A percentile compares a stretch with the other conserved stretches of the same genome.
Conservation (phyloP, 805 yeast genomes). For the Starmerella khaoyaiensis region DNA sequence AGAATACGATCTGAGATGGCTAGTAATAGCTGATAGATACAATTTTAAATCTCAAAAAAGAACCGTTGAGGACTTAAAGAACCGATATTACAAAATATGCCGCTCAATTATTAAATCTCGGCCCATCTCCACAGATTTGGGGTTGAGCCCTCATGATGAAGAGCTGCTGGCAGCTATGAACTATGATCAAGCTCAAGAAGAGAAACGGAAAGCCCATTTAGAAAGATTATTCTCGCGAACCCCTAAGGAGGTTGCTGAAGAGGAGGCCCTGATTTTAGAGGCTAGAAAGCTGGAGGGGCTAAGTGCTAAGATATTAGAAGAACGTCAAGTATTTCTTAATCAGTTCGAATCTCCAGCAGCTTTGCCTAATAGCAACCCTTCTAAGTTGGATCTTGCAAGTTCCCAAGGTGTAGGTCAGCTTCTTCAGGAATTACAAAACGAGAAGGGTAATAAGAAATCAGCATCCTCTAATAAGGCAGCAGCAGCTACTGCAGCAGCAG, state of each 20-base stretch:
- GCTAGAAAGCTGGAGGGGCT: conserved; percentile 85
- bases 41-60: conserved; percentile 25
- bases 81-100: conserved; percentile 61
- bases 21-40: conserved; percentile 51
- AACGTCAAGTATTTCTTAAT: conserved; percentile 64
- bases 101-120: conserved; percentile 36
- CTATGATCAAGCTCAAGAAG: conserved; percentile 58
- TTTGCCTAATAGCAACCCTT: conserved; percentile 49
- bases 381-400: conserved; percentile 45
- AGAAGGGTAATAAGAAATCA: conserved; percentile 34
- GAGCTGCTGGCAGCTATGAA: conserved; percentile 51
- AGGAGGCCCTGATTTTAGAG: conserved; percentile 84
- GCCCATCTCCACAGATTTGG: conserved; percentile 27
- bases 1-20: conserved; percentile 54
- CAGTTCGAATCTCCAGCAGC: conserved; percentile 67
- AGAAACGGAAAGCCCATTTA: conserved; percentile 67
- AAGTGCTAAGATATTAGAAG: conserved; percentile 75
- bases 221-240: conserved; percentile 64
- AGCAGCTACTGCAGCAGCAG: conserved; percentile 7
- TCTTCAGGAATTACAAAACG: conserved; percentile 63
- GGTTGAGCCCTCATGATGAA: conserved; percentile 34
- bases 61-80: conserved; percentile 67
- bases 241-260: conserved; percentile 97
- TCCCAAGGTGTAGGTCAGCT: conserved; percentile 84
- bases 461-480: conserved; percentile 19